Evolutionary conservation across 2,329 filamentous ascomycete species (phyloP), one percentile per base, ranked within the genome.

Genomic region (Colletotrichum spaethianum): DNA sequence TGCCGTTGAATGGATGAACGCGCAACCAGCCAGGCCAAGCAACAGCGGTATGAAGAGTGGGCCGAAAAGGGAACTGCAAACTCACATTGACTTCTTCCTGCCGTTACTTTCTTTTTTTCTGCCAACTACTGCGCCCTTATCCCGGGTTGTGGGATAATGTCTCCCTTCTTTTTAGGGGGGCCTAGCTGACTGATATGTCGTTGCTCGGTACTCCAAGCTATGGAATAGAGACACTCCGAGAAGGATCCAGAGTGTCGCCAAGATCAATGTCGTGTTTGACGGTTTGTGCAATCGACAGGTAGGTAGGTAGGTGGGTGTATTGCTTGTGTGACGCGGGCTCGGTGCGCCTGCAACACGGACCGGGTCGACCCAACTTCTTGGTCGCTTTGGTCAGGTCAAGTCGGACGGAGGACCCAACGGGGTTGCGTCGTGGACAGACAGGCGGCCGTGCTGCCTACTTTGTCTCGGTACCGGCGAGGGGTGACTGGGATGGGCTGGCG

Each of bases 331-430:
- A 69, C 67, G 68, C 48, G 52, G 52, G 42, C 63, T 63, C 42
- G 44, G 69, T 69, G 59, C 46, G 65, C 23, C 42, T 72, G 69
- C 69, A 69, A 72, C 64, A 60, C 59, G 70, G 53, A 72, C 65
- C 46, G 44, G 59, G 53, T 69, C 53, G 70, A 64, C 65, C 70
- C 70, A 72, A 70, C 52, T 69, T 69, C 36, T 70, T 59, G 70
- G 70, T 72, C 36, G 52, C 57, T 63, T 40, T 56, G 65, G 33
- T 59, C 33, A 33, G 48, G 56, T 63, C 57, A 72, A 52, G 69
- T 68, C 69, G 64, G 69, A 72, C 64, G 69, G 57, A 59, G 63
- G 57, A 52, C 36, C 69, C 69, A 72, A 72, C 57, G 68, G 64
- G 64, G 26, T 67, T 59, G 68, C 48, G 63, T 57, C 42, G 56